phyloP scores from a whole-genome alignment of 2,329 filamentous ascomycete species.

The Exophiala alcalophila region DNA sequence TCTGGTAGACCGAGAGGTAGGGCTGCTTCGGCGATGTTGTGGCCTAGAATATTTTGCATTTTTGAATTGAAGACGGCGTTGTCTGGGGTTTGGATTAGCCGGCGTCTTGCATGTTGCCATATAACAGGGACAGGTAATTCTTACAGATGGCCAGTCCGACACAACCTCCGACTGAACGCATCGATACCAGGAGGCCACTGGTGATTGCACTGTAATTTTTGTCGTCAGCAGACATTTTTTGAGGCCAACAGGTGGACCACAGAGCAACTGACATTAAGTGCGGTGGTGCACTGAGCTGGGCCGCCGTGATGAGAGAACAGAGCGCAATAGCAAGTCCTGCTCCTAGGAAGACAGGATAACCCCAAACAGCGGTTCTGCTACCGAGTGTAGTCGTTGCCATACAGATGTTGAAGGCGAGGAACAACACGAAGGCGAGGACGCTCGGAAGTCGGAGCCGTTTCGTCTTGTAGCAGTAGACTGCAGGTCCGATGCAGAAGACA shows the following conservation, averaged over 20 bases:
- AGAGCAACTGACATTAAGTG: conserved; percentile 8
- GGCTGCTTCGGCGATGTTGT: conserved; percentile 11
- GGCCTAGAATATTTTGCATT: conserved; percentile 2
- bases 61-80: conserved; percentile 18
- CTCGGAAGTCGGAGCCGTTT: conserved; percentile 11
- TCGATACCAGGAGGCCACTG: conserved; percentile 16
- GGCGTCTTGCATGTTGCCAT: too few relatives aligned
- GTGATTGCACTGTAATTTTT: conserved; percentile 4
- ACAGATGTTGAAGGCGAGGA: conserved; percentile 6
- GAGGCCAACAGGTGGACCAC: not conserved
- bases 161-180: conserved; percentile 10
- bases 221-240: not conserved
- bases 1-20: conserved; percentile 12
- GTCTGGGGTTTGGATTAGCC: too few relatives aligned
- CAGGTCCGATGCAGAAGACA: not conserved
- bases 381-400: conserved; percentile 14
- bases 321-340: conserved; percentile 13
- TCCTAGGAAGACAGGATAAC: conserved; percentile 16
- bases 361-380: conserved; percentile 17
- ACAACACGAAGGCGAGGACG: conserved; percentile 1
- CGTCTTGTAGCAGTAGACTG: not conserved
- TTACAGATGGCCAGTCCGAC: conserved; percentile 18
- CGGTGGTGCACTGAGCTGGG: conserved; percentile 19
- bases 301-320: conserved; percentile 12
- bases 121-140: not conserved